Percentiles rank a stretch among this genome's conserved stretches.
phyloP scores from a whole-genome alignment of 2,329 filamentous ascomycete species.

The Westerdykella sp. region DNA sequence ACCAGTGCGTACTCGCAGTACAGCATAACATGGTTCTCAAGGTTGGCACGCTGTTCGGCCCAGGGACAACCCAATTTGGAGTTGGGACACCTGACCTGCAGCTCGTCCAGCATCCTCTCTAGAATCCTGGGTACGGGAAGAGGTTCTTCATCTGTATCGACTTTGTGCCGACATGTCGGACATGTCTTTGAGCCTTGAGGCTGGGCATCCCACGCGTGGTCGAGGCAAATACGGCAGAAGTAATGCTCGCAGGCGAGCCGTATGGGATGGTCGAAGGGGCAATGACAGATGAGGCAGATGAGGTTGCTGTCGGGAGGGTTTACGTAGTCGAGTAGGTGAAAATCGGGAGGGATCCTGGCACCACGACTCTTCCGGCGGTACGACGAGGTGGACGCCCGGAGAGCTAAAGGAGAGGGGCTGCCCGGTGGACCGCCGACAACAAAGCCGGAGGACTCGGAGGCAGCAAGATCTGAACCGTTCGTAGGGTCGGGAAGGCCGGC shows the following conservation, averaged over 20 bases:
- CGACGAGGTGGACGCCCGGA: conserved; percentile 35
- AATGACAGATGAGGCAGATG: conserved; percentile 59
- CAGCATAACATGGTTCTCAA: conserved; percentile 54
- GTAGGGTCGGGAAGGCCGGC: conserved; percentile 16
- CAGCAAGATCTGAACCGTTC: conserved; percentile 5
- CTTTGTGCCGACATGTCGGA: conserved; percentile 51
- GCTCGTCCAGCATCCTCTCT: conserved; percentile 56
- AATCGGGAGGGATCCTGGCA: conserved; percentile 43
- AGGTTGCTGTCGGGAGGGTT: conserved; percentile 53
- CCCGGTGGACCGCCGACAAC: conserved; percentile 35
- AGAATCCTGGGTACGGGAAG: conserved; percentile 49
- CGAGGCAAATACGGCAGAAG: conserved; percentile 56
- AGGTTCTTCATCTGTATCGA: conserved; percentile 24
- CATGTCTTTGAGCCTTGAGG: conserved; percentile 39
- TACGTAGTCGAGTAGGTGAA: conserved; percentile 54
- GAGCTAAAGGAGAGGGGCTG: conserved; percentile 34
- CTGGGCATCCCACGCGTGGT: conserved; percentile 33
- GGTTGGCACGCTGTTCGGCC: conserved; percentile 49
- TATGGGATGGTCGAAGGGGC: conserved; percentile 55
- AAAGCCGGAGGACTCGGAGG: conserved; percentile 18
- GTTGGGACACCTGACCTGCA: conserved; percentile 55
- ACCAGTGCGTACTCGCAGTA: conserved; percentile 54
- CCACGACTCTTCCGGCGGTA: conserved; percentile 31
- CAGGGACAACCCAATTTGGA: conserved; percentile 49
- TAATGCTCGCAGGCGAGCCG: conserved; percentile 57